Percentiles rank a stretch among this genome's conserved stretches.
These are phyloP conservation scores for Rhytidiadelphus loreus DNA, from an alignment of 225 moss, liverwort and hornwort species.

Conservation along the genomic window DNA sequence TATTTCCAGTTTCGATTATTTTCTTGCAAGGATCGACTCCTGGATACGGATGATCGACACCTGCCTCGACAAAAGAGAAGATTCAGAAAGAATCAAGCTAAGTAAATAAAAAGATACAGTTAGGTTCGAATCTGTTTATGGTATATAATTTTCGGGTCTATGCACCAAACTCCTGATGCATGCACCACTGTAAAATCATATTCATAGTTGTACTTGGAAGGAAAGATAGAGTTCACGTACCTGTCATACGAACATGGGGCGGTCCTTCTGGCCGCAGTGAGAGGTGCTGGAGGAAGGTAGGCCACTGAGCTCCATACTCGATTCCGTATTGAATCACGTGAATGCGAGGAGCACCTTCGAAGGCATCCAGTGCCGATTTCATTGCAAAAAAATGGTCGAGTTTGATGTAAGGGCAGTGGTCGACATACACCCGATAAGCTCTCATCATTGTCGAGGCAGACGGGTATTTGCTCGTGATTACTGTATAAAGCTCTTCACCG, in stretches of 20 bases:
- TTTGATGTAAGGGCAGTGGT: constrained; percentile 53
- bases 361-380: constrained; percentile 19
- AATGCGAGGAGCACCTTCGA: constrained; percentile 37
- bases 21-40: constrained; percentile 42
- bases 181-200: neutral
- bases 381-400: constrained; percentile 35
- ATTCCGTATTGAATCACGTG: constrained; percentile 65
- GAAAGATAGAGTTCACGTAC: neutral
- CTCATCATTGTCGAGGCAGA: constrained; percentile 39
- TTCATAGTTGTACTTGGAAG: neutral
- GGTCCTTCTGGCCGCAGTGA: constrained; percentile 43
- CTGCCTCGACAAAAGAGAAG: constrained; percentile 7
- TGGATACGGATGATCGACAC: constrained; percentile 49
- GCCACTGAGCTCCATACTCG: constrained; percentile 65
- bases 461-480: constrained; percentile 33
- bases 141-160: neutral
- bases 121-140: neutral
- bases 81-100: neutral
- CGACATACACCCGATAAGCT: constrained; percentile 33
- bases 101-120: neutral
- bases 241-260: constrained; percentile 54
- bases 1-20: constrained; percentile 43
- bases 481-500: constrained; percentile 61
- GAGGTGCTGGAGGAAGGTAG: constrained; percentile 44
- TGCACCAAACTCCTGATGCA: neutral